phyloP scores from a whole-genome alignment of 371 early-diverging fungal genomes.

The Mycotypha africana region DNA sequence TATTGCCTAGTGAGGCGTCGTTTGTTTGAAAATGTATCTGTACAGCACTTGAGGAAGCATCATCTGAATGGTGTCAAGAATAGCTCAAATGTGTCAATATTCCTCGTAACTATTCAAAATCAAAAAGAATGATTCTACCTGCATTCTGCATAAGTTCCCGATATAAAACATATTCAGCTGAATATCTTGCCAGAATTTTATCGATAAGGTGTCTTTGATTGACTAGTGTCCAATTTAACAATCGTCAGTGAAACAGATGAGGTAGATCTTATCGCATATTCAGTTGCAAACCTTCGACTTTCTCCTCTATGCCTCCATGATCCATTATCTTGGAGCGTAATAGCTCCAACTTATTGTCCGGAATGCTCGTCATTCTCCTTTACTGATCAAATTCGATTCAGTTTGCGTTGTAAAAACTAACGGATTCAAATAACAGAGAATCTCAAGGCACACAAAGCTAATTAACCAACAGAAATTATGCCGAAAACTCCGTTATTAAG shows the following conservation, averaged over 20 bases:
- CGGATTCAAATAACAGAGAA: no score
- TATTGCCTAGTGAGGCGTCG: conserved; percentile 24
- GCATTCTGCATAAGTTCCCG: conserved; percentile 71
- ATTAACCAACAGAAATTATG: no score
- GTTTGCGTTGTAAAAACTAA: no score
- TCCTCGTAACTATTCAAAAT: no score
- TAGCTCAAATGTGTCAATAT: neutral
- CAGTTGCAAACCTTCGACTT: conserved; percentile 47
- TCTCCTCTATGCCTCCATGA: conserved; percentile 47
- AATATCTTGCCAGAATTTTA: conserved; percentile 84
- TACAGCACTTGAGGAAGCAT: conserved; percentile 56
- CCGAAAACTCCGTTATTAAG: no score
- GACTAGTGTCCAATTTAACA: conserved; percentile 26
- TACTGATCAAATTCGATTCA: no score
- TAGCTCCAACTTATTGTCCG: conserved; percentile 22
- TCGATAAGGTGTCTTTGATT: conserved; percentile 93
- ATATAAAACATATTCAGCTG: conserved; percentile 73
- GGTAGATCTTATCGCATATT: neutral
- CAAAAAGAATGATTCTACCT: conserved; percentile 19
- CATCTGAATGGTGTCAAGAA: conserved; percentile 33
- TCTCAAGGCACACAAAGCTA: no score
- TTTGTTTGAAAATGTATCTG: conserved; percentile 52
- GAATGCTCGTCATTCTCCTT: no score
- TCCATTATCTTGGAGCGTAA: conserved; percentile 42
- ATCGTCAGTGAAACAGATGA: neutral